Percentiles rank a stretch among this genome's conserved stretches.
phyloP scores from a whole-genome alignment of 2,329 filamentous ascomycete genomes.

The Sclerotinia minor region DNA sequence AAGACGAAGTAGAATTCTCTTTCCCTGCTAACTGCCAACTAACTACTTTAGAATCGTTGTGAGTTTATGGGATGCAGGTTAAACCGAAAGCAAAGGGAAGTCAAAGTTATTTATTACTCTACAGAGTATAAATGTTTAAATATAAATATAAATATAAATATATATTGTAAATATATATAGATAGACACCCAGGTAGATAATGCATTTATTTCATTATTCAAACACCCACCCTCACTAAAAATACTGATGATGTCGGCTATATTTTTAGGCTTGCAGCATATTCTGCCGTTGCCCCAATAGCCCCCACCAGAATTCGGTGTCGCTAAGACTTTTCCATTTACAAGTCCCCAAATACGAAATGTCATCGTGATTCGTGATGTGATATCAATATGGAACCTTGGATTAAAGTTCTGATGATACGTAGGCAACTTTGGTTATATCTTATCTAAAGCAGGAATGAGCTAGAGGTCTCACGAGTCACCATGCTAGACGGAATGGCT shows the following conservation, averaged over 20 bases:
- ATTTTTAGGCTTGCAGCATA: neutral
- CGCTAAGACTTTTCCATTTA: neutral
- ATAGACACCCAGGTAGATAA: too few relatives aligned
- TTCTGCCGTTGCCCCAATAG: slow-evolving; percentile 2
- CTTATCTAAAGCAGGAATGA: neutral
- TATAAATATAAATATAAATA: too few relatives aligned
- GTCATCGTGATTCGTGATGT: neutral
- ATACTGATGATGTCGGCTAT: neutral
- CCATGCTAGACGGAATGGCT: neutral
- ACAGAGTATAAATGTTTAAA: neutral
- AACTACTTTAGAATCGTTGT: neutral
- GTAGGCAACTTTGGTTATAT: neutral
- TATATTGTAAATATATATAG: neutral
- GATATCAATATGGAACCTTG: neutral
- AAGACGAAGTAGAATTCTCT: slow-evolving; percentile 9
- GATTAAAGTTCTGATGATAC: slow-evolving; percentile 5
- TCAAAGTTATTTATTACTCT: neutral
- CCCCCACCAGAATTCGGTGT: neutral
- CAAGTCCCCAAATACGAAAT: slow-evolving; percentile 10
- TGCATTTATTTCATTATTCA: neutral
- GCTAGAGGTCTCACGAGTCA: slow-evolving; percentile 5
- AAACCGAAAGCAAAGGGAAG: neutral
- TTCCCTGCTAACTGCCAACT: neutral
- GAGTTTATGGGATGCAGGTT: neutral
- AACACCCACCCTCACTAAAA: neutral